Percentiles rank a stretch among this genome's conserved stretches.
phyloP scores from a whole-genome alignment of 176 grass and related monocot species.

The Eragrostis nindensis region DNA sequence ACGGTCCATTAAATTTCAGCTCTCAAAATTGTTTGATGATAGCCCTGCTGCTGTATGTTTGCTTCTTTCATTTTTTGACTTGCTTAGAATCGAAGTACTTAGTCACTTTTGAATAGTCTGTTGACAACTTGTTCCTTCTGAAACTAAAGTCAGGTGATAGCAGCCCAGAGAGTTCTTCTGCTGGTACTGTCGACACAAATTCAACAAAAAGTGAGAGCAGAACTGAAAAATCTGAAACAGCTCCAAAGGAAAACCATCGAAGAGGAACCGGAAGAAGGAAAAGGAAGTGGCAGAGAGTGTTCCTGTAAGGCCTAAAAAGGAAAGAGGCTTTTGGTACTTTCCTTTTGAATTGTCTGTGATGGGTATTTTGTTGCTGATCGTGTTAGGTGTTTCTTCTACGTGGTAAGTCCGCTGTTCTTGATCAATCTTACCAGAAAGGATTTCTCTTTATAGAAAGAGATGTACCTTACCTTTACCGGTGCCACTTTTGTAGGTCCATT shows the following conservation, averaged over 20 bases:
- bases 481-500: conserved; percentile 82
- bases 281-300: conserved; percentile 65
- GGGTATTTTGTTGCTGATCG: conserved; percentile 74
- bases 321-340: conserved; percentile 75
- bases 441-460: conserved; percentile 24
- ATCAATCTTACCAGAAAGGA: conserved; percentile 29
- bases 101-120: conserved; percentile 13
- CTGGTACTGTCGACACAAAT: conserved; percentile 36
- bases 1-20: conserved; percentile 83
- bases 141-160: conserved; percentile 69
- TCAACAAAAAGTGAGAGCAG: conserved; percentile 55
- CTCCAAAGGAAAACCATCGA: conserved; percentile 75
- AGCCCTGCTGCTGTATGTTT: conserved; percentile 65
- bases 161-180: conserved; percentile 44
- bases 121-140: conserved; percentile 46
- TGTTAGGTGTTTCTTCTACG: conserved; percentile 95
- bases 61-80: conserved; percentile 44
- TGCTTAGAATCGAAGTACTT: conserved; percentile 20
- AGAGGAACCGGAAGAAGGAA: conserved; percentile 94
- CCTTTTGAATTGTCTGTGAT: conserved; percentile 87
- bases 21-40: conserved; percentile 69
- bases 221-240: conserved; percentile 67
- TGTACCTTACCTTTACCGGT: conserved; percentile 11
- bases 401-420: conserved; percentile 63
- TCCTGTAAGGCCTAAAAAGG: conserved; percentile 57